Percentiles rank a stretch among this genome's conserved stretches.
These are phyloP conservation scores for Aspergillus fumigatus DNA, from an alignment of 2,329 filamentous ascomycete genomes.

Conservation along the genomic window DNA sequence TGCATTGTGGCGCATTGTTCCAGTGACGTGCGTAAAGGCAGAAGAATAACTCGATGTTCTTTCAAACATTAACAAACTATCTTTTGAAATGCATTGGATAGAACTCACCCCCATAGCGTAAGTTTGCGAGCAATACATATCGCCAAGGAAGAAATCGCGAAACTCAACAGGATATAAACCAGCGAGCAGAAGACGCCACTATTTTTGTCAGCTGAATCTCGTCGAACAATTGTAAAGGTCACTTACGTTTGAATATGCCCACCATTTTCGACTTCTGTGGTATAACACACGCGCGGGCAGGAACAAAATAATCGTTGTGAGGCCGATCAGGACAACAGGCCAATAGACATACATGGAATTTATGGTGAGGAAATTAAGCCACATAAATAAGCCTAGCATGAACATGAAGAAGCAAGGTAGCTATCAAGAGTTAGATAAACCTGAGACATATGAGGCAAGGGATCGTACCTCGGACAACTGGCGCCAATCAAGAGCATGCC, in stretches of 20 bases:
- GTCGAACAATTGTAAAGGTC: not conserved
- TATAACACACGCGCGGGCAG: conserved; percentile 71
- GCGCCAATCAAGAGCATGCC: conserved; percentile 84
- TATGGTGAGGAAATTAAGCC: conserved; percentile 78
- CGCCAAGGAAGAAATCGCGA: conserved; percentile 92
- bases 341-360: conserved; percentile 76
- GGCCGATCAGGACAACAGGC: conserved; percentile 70
- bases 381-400: conserved; percentile 70
- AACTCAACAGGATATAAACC: conserved; percentile 93
- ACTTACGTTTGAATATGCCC: conserved; percentile 80
- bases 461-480: conserved; percentile 65
- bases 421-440: conserved; percentile 30
- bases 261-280: conserved; percentile 75
- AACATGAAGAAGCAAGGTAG: conserved; percentile 82
- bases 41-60: conserved; percentile 92
- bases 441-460: not conserved
- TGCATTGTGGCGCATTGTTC: conserved; percentile 70
- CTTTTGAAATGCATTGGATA: not conserved
- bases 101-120: conserved; percentile 77
- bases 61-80: conserved; percentile 16
- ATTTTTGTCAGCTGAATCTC: conserved; percentile 12
- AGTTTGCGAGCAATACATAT: conserved; percentile 94
- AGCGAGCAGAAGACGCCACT: conserved; percentile 82
- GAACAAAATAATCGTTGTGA: conserved; percentile 66
- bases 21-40: conserved; percentile 82